Evolutionary conservation across 805 yeast species (phyloP).

Genomic region (Wickerhamiella slavikovae): DNA sequence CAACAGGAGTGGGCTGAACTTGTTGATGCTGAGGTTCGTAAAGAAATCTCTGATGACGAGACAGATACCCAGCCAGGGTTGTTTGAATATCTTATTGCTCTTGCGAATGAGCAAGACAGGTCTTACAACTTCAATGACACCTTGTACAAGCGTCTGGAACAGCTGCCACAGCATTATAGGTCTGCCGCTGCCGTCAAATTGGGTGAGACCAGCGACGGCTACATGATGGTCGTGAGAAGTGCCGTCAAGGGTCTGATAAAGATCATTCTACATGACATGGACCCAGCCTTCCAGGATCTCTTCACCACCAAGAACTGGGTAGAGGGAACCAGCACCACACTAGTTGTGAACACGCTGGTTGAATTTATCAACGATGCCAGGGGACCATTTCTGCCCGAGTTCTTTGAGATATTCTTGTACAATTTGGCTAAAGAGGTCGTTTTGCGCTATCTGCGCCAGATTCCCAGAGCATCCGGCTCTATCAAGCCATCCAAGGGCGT

Average conservation of each 20-base stretch:
- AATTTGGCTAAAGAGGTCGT: conserved; percentile 32
- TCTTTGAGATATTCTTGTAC: conserved; percentile 33
- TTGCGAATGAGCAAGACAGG: conserved; percentile 66
- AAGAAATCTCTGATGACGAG: conserved; percentile 17
- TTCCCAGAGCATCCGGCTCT: conserved; percentile 25
- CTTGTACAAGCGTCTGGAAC: conserved; percentile 39
- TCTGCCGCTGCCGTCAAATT: conserved; percentile 36
- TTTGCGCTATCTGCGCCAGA: conserved; percentile 27
- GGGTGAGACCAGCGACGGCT: conserved; percentile 54
- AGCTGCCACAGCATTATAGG: conserved; percentile 43
- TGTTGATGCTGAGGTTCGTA: conserved; percentile 23
- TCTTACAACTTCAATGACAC: conserved; percentile 57
- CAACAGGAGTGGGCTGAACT: conserved; percentile 40
- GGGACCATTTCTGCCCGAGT: conserved; percentile 28
- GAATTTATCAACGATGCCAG: conserved; percentile 55
- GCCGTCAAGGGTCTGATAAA: conserved; percentile 34
- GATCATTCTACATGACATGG: conserved; percentile 53
- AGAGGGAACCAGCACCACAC: conserved; percentile 33
- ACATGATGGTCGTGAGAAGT: conserved; percentile 49
- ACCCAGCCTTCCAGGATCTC: conserved; percentile 35
- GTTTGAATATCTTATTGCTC: conserved; percentile 59
- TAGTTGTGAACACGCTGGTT: conserved; percentile 47
- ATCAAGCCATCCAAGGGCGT: conserved; percentile 20
- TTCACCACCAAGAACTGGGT: conserved; percentile 52
- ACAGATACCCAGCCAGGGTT: conserved; percentile 48